Conservation (phyloP, 1,284 basidiomycete species). For the Phellopilus nigrolimitatus region DNA sequence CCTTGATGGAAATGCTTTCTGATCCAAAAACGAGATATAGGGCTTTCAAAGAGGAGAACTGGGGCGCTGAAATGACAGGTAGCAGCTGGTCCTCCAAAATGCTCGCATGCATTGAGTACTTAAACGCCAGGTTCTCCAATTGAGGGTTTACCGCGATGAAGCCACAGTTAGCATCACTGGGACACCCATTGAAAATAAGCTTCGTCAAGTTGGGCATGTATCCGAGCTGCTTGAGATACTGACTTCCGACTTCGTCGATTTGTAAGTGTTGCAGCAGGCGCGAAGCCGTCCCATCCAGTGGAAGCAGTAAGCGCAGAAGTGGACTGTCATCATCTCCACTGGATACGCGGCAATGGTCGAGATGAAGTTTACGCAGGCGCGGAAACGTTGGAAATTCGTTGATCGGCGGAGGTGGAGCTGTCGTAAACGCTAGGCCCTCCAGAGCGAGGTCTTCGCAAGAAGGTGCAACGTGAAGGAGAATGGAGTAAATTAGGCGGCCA, state of each 20-base stretch:
- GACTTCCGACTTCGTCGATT: neutral
- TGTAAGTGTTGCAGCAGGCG: neutral
- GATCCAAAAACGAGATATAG: neutral
- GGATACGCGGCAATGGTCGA: neutral
- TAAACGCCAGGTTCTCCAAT: neutral
- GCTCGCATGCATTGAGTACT: neutral
- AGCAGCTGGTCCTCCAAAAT: neutral
- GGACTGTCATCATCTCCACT: neutral
- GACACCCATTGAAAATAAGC: neutral
- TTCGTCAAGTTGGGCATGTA: neutral
- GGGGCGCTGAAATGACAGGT: neutral
- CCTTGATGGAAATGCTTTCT: neutral
- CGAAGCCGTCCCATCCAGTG: neutral
- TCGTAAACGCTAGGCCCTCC: neutral
- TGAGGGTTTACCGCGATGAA: slow-evolving; percentile 4
- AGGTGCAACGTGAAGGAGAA: neutral
- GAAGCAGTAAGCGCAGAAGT: neutral
- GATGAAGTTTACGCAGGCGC: neutral
- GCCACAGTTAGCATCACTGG: neutral
- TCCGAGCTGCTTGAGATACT: neutral
- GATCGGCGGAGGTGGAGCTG: neutral
- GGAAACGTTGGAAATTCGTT: neutral
- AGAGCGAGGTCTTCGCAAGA: neutral
- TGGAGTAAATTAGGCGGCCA: no score
- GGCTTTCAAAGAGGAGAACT: neutral